Conservation (phyloP, 2,329 filamentous ascomycete genomes). For the Sporothrix luriei region DNA sequence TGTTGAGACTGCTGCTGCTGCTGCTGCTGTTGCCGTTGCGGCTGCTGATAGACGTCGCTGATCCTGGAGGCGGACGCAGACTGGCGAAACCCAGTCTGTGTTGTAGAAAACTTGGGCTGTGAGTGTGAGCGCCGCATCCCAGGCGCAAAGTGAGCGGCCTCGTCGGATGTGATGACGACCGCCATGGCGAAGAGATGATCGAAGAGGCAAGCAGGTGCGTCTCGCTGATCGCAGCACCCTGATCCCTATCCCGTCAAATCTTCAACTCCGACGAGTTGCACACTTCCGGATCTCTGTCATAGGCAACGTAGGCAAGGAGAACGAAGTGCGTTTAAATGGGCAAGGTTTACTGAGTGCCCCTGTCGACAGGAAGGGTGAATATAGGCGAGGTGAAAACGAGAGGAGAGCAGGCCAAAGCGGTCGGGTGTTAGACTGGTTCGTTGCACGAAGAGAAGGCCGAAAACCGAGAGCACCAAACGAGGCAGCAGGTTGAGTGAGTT, state of each 20-base stretch:
- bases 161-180: conserved; percentile 60
- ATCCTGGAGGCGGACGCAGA: conserved; percentile 53
- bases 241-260: conserved; percentile 38
- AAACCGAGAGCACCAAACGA: background rate
- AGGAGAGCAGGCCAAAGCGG: background rate
- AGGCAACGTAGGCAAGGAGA: background rate
- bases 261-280: conserved; percentile 38
- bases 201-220: conserved; percentile 2
- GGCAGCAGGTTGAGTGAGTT: conserved; percentile 5
- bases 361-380: background rate
- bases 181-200: conserved; percentile 49
- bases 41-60: conserved; percentile 51
- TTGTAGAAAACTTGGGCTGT: conserved; percentile 57
- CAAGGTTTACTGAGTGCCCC: background rate
- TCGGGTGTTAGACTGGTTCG: conserved; percentile 5
- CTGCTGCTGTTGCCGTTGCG: conserved; percentile 34
- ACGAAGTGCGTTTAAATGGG: background rate
- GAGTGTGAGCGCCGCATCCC: conserved; percentile 63
- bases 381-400: background rate
- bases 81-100: conserved; percentile 48
- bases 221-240: conserved; percentile 31
- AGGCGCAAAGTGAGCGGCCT: conserved; percentile 60
- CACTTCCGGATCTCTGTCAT: conserved; percentile 21
- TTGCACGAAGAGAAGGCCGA: background rate
- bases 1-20: conserved; percentile 9